Base-by-base conservation (phyloP, 1,284 basidiomycete genomes). In the Leccinum fallax region DNA sequence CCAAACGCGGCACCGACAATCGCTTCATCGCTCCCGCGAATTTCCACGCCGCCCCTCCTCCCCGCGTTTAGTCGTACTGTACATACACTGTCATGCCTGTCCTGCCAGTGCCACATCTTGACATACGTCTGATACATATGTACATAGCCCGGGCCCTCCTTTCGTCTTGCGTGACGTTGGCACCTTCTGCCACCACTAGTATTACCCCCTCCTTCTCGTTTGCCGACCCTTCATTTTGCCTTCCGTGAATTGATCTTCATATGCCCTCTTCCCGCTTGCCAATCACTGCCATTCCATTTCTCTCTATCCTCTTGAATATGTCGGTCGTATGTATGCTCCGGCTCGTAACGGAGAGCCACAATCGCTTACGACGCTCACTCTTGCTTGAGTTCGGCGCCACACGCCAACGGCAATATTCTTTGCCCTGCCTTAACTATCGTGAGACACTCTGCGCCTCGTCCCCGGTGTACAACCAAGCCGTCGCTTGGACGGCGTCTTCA, bases 141-240 rank as follows among this genome's bases (percentile, higher is more conserved):
- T 36, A 36, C 28, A 32, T 36, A 36, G 34, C 34, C 34, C 13
- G 34, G 34, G 34, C 4, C 11, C 3, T 13, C 19, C 56, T 49
- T 36, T 32, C 24, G 21, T 2, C 53, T 65, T 34, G 55, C 34
- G 53, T 62, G 43, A 66, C 5, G 26, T 24, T 26, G 49, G 49
- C 48, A 21, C 8, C 48, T 49, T 21, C 24, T 21, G 48, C 24
- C 30, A 19, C n/a, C 43, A 19, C n/a, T 24, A 48, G 4, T 21
- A 21, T 11, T 13, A 19, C 43, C 21, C 46, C 21, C 46, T 48
- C 46, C 46, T 48, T 48, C 21, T 24, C 13, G 11, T 48, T 63
- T 64, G 65, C 65, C 63, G 63, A 64, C 28, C 4, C 63, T 65
- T 53, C 58, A 65, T 67, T 65, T 40, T 40, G 28, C 0, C 38